Conservation (phyloP, 1,284 basidiomycete species). For the Microbotryum silenes-acaulis region DNA sequence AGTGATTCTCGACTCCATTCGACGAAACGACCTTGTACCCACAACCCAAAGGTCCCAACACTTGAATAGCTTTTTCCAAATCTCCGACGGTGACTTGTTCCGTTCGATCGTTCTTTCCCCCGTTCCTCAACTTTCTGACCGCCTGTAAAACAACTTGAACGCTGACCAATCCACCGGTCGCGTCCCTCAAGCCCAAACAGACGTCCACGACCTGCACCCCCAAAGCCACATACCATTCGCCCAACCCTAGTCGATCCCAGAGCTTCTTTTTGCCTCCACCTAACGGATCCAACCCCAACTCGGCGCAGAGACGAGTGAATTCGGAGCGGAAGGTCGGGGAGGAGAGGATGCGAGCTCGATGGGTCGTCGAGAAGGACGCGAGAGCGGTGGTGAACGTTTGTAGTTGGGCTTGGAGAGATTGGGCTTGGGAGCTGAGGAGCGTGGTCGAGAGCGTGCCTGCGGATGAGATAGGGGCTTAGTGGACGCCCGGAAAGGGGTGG, state of each 20-base stretch:
- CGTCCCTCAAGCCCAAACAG: conserved; percentile 76
- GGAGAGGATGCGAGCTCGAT: conserved; percentile 73
- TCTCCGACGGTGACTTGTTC: conserved; percentile 64
- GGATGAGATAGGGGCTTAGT: neutral
- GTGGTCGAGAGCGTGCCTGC: conserved; percentile 63
- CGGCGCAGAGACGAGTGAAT: conserved; percentile 93
- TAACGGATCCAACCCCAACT: conserved; percentile 90
- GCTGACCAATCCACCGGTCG: conserved; percentile 86
- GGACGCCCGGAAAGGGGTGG: neutral
- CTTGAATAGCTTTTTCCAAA: conserved; percentile 74
- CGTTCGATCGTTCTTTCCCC: conserved; percentile 27
- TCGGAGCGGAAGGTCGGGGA: conserved; percentile 84
- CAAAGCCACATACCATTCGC: conserved; percentile 93
- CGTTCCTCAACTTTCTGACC: conserved; percentile 63
- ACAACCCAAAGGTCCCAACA: conserved; percentile 74
- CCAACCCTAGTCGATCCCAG: conserved; percentile 68
- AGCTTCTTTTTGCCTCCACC: conserved; percentile 61
- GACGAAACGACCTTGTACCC: conserved; percentile 58
- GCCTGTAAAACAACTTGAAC: conserved; percentile 74
- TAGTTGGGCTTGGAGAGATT: conserved; percentile 72
- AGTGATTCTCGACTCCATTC: no score
- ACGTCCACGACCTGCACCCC: conserved; percentile 96
- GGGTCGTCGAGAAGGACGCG: conserved; percentile 68
- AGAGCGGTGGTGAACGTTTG: conserved; percentile 75
- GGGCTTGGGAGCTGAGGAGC: conserved; percentile 67